Evolutionary conservation across 805 yeast genomes (phyloP).

Genomic region (Alloascoidea hylecoeti): DNA sequence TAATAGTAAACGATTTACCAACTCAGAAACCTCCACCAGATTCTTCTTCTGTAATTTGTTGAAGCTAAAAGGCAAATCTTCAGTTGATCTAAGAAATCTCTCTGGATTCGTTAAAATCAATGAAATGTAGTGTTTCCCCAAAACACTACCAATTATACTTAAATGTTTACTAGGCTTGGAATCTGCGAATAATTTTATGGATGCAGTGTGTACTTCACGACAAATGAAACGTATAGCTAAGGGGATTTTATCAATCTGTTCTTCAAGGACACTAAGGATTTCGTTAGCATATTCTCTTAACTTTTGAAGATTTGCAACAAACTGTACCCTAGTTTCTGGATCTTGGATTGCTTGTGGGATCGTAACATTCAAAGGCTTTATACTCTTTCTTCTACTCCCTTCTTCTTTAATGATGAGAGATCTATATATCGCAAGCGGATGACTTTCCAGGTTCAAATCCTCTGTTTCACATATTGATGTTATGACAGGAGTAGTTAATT

Average conservation of each 20-base stretch:
- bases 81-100: constrained; percentile 11
- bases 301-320: constrained; percentile 58
- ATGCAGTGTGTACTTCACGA: constrained; percentile 22
- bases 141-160: constrained; percentile 50
- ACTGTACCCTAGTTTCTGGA: constrained; percentile 52
- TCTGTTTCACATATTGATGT: constrained; percentile 19
- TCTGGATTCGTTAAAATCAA: constrained; percentile 37
- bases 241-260: constrained; percentile 32
- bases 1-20: constrained; percentile 49
- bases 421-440: constrained; percentile 36
- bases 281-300: constrained; percentile 60
- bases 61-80: background rate
- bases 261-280: constrained; percentile 37
- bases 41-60: constrained; percentile 25
- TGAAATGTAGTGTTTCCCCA: constrained; percentile 17
- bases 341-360: constrained; percentile 70
- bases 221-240: constrained; percentile 40
- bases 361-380: constrained; percentile 24
- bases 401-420: constrained; percentile 17
- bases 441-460: constrained; percentile 57
- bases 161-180: constrained; percentile 44
- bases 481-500: constrained; percentile 23
- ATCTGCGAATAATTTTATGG: constrained; percentile 28
- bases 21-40: constrained; percentile 38
- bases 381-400: constrained; percentile 17